Conservation (phyloP, 768 basidiomycete genomes). For the Boletus patriciae region DNA sequence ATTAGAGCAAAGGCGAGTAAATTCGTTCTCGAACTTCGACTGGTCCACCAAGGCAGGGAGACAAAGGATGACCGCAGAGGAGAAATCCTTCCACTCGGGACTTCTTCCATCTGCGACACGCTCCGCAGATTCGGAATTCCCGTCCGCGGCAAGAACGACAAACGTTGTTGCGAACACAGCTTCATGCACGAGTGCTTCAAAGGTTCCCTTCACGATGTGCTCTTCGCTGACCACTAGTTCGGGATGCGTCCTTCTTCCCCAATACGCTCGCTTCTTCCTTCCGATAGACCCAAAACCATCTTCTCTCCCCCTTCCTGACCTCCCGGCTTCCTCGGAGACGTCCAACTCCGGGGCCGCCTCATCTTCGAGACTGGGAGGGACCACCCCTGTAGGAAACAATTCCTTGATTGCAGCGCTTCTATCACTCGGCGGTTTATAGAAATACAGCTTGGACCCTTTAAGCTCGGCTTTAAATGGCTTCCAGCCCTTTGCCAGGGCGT, state of each 20-base stretch:
- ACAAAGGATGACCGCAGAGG: constrained; percentile 58
- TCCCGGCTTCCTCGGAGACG: constrained; percentile 26
- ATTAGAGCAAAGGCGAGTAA: constrained; percentile 63
- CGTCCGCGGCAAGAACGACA: constrained; percentile 22
- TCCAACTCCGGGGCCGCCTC: constrained; percentile 33
- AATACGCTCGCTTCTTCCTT: constrained; percentile 68
- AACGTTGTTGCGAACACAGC: constrained; percentile 77
- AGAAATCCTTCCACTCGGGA: constrained; percentile 61
- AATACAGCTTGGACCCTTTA: constrained; percentile 81
- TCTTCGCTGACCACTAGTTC: constrained; percentile 50
- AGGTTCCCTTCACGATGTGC: constrained; percentile 61
- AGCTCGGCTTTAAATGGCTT: constrained; percentile 84
- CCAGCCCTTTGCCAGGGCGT: constrained; percentile 67
- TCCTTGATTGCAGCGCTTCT: constrained; percentile 62
- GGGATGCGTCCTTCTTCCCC: constrained; percentile 76
- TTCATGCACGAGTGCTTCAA: constrained; percentile 82
- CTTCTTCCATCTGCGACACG: constrained; percentile 20
- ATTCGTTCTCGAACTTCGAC: constrained; percentile 65
- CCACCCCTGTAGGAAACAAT: constrained; percentile 67
- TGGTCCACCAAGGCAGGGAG: constrained; percentile 58
- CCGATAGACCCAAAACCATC: constrained; percentile 28
- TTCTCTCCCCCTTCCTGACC: constrained; percentile 36
- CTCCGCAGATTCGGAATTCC: constrained; percentile 16
- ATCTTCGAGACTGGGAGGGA: constrained; percentile 55
- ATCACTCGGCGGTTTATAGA: constrained; percentile 83